Evolutionary conservation across 2,329 filamentous ascomycete genomes (phyloP), one percentile per base, ranked within the genome.

Genomic region (Amauroascus verrucosus): DNA sequence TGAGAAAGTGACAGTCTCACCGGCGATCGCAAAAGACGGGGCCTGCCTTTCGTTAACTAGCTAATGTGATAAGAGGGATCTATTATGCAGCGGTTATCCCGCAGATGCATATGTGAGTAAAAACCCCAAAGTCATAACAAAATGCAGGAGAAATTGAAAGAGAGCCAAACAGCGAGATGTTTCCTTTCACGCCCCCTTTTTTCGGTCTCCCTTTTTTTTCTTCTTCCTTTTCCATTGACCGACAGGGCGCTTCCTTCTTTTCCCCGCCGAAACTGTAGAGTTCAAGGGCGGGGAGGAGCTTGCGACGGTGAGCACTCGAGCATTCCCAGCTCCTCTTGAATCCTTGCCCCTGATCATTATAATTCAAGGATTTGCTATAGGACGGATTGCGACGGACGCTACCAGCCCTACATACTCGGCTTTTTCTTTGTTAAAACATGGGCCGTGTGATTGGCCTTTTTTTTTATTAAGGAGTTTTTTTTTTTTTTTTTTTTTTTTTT

Each of bases 81-180:
- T 32, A 18, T 24, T 51, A 44, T 51, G 48, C 48, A 51, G 48
- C 48, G 48, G 48, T 26, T 51, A 20, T 51, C 48, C 37, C 28
- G 28, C 38, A 44, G 26, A 6, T 43, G 48, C 38, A 51, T 32
- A 33, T 45, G 41, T 30, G 16, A 8, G 41, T 45, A 6, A 28
- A 45, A 45, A 28, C 14, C 41, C 41, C 28, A 45, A 26, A 26
- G 9, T 30, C 26, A 7, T 8, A 45, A 28, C 7, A 24, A 28
- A n/a, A 20, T 50, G 32, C 32, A 22, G 24, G 38, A 41, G 24
- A 1, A 18, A 48, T 9, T 16, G 8, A 24, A 24, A 22, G 40
- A 13, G 26, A 9, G 26, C 5, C 26, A 4, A 30, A 9, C 4
- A 30, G 26, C 4, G 26, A 30, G 9, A 30, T 9, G 22, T 14